Base-by-base conservation (phyloP, 106 monocot genomes). In the Gastrodia elata region DNA sequence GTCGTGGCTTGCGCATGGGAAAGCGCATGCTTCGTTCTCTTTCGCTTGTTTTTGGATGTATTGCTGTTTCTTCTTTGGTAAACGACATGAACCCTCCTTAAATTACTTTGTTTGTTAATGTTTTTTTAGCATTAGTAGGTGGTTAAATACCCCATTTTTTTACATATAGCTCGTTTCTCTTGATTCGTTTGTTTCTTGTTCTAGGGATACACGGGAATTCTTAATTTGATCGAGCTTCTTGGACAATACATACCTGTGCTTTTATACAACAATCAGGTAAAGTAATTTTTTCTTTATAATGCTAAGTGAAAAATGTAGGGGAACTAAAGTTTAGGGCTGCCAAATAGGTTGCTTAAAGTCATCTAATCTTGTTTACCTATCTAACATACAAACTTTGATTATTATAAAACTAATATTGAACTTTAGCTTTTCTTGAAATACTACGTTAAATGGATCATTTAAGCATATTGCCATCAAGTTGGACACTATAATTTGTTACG, bases 231-330 rank as follows among this genome's bases (percentile, higher is more conserved):
- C 57, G 87, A 95, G 72, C 81, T 65, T 80, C 49, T 87, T 18
- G 83, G 87, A 20, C 83, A 74, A 61, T 84, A 77, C 38, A 87
- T 95, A 70, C 94, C 94, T 32, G 41, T 72, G 9, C 72, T 87
- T 76, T 84, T 91, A 39, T 95, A 87, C 74, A 91, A 87, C 71
- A 91, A 91, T 61, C 94, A 95, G 94, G 94, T 95, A 84, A 15
- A 5, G 64, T 13, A 37, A 5, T 34, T 65, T 16, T 37, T 8
- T 67, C 15, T 35, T 35, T 65, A 11, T 33, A 34, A 34, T 65
- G 57, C 4, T 58, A 22, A 25, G n/a, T 22, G 4, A 25, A 7
- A 22, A 26, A 57, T 5, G 26, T 13, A 22, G 8, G 30, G 30
- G 14, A 28, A 32, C 26, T 61, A 61, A 61, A 2, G 30, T 61